These are phyloP conservation scores for Plenodomus tracheiphilus DNA, from an alignment of 2,329 filamentous ascomycete species.

Conservation along the genomic window DNA sequence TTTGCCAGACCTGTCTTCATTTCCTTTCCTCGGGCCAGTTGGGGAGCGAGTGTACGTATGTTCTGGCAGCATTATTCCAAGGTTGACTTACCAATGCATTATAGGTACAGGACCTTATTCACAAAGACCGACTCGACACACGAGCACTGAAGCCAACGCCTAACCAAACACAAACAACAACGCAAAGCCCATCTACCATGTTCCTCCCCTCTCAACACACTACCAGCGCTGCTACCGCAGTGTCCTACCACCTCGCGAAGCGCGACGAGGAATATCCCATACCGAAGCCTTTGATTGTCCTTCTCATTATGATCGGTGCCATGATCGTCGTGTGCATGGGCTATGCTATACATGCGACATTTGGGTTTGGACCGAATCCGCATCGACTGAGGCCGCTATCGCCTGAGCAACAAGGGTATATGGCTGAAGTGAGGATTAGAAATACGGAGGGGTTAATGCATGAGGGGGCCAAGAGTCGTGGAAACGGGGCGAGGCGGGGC, in stretches of 20 bases:
- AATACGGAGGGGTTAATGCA: constrained; percentile 18
- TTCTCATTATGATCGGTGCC: constrained; percentile 23
- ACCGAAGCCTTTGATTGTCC: constrained; percentile 19
- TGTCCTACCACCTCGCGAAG: constrained; percentile 6
- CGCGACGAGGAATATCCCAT: constrained; percentile 20
- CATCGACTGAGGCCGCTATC: constrained; percentile 14
- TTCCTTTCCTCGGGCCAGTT: too few species aligned
- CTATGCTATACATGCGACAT: constrained; percentile 21
- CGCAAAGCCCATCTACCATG: background rate
- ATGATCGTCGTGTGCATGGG: constrained; percentile 17
- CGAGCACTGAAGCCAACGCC: too few species aligned
- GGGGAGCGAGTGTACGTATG: too few species aligned
- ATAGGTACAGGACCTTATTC: too few species aligned
- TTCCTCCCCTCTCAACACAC: background rate
- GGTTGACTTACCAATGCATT: too few species aligned
- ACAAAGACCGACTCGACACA: too few species aligned
- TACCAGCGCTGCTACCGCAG: background rate
- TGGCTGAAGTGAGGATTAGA: constrained; percentile 22
- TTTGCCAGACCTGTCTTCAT: too few species aligned
- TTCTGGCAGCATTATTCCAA: too few species aligned
- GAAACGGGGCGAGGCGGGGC: background rate
- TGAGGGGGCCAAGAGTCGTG: constrained; percentile 7
- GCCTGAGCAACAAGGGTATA: constrained; percentile 23
- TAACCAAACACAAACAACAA: too few species aligned
- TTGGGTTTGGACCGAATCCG: constrained; percentile 11